Percentiles rank a stretch among this genome's conserved stretches.
phyloP scores from a whole-genome alignment of 352 stramenopile species.

The Phytopythium vexans region DNA sequence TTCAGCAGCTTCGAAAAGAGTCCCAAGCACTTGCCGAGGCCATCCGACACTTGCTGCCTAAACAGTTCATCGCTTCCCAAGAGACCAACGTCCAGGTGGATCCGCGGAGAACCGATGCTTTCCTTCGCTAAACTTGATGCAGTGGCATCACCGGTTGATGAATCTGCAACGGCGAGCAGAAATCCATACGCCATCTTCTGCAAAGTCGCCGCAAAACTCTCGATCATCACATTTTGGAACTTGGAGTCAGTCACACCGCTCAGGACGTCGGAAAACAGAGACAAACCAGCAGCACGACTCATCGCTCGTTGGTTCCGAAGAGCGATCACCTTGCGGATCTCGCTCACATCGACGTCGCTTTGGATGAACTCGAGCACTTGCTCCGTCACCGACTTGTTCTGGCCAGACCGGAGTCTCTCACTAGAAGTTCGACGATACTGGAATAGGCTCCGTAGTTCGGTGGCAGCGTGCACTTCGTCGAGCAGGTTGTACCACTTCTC shows the following conservation, averaged over 20 bases:
- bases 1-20: constrained; percentile 29
- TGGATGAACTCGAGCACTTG: constrained; percentile 85
- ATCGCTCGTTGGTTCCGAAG: constrained; percentile 43
- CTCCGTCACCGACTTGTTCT: constrained; percentile 72
- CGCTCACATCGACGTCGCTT: constrained; percentile 64
- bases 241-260: constrained; percentile 17
- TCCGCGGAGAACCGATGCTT: constrained; percentile 14
- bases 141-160: not conserved
- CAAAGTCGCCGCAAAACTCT: constrained; percentile 45
- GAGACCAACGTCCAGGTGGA: constrained; percentile 60
- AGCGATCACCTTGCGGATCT: constrained; percentile 44
- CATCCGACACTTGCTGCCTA: constrained; percentile 41
- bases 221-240: constrained; percentile 36
- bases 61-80: constrained; percentile 47
- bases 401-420: constrained; percentile 43
- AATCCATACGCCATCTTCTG: constrained; percentile 33
- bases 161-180: constrained; percentile 11
- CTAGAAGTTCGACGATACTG: constrained; percentile 76
- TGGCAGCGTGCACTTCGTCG: constrained; percentile 74
- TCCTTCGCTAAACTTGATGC: constrained; percentile 5
- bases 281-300: constrained; percentile 41
- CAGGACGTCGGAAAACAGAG: constrained; percentile 36
- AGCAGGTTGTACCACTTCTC: constrained; percentile 82
- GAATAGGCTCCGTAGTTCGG: constrained; percentile 63
- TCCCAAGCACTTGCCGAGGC: constrained; percentile 42